phyloP scores from a whole-genome alignment of 78 protist species.

The Dictyostelium citrinum region DNA sequence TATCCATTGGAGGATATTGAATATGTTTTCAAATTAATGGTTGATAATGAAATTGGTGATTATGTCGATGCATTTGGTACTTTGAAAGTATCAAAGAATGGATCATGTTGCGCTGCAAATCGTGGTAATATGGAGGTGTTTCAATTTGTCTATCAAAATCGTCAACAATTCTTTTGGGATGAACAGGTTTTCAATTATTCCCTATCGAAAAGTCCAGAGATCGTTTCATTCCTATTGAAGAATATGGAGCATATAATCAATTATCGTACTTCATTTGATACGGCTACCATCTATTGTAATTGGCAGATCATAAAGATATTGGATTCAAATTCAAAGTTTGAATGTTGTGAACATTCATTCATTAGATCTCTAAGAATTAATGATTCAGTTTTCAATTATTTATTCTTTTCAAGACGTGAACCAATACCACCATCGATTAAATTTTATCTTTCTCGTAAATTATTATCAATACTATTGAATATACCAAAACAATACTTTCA shows the following conservation, averaged over 20 bases:
- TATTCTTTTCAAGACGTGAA: neutral
- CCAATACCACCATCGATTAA: neutral
- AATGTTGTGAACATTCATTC: neutral
- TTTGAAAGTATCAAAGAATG: neutral
- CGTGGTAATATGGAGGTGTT: neutral
- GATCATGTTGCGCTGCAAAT: neutral
- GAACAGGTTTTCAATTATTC: neutral
- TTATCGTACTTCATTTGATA: neutral
- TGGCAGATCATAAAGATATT: neutral
- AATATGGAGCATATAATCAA: neutral
- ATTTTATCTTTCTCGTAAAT: neutral
- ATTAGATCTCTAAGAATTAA: neutral
- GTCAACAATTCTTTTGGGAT: neutral
- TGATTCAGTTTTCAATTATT: neutral
- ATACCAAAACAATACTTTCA: neutral
- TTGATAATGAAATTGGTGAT: neutral
- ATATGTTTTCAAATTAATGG: neutral
- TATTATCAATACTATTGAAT: neutral
- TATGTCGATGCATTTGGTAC: slow-evolving; percentile 4
- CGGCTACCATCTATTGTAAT: neutral
- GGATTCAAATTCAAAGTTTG: neutral
- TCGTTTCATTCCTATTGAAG: neutral
- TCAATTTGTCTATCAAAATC: neutral
- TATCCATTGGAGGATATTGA: slow-evolving; percentile 9
- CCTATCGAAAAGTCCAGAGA: neutral